A percentile compares a stretch with the other conserved stretches of the same genome.
Conservation (phyloP, 148 eudicot genomes). For the Cornus florida region DNA sequence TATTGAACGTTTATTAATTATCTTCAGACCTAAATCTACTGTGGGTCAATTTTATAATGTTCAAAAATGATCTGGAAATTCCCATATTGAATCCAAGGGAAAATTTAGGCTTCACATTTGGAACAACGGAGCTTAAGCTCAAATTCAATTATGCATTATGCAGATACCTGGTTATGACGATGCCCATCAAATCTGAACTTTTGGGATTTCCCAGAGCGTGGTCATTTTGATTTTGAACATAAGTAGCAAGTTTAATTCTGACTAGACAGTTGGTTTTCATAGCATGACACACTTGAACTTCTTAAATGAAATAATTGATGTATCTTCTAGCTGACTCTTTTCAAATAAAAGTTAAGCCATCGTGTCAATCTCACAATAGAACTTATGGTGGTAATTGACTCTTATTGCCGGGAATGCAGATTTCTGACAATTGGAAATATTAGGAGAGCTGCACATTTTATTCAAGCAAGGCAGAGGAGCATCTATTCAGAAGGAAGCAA, state of each 20-base stretch:
- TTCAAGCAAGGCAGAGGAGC: conserved; percentile 28
- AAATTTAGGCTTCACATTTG: too few relatives aligned
- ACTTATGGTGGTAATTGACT: conserved; percentile 9
- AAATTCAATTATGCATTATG: background rate
- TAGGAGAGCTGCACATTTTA: conserved; percentile 40
- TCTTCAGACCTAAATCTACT: background rate
- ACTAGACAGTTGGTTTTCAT: background rate
- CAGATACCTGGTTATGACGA: background rate
- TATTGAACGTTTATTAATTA: background rate
- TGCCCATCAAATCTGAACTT: background rate
- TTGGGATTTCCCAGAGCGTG: background rate
- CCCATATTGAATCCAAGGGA: background rate
- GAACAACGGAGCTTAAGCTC: background rate
- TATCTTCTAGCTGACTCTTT: background rate
- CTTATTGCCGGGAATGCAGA: conserved; percentile 39
- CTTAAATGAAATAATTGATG: background rate
- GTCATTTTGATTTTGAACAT: background rate
- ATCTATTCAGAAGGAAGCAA: conserved; percentile 37
- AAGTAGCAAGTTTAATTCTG: background rate
- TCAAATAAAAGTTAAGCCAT: background rate
- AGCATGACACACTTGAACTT: background rate
- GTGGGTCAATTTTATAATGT: background rate
- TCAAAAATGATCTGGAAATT: background rate
- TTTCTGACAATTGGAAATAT: conserved; percentile 50
- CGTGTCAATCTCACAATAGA: background rate